A percentile compares a stretch with the other conserved stretches of the same genome.
Evolutionary conservation across 805 yeast genomes (phyloP).

Genomic region (Metschnikowia cubensis): DNA sequence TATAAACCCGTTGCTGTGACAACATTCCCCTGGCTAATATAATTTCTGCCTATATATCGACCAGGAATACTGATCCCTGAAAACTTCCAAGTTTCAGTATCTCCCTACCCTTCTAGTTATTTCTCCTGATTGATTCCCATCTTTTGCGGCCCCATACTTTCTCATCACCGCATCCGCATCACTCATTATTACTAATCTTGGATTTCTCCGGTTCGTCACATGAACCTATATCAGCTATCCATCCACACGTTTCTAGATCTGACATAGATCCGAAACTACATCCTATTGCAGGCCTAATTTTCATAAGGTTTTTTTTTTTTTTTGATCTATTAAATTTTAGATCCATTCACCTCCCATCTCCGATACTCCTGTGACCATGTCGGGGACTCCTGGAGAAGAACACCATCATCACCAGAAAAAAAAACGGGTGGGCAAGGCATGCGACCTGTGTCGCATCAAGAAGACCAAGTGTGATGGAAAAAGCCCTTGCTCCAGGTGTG

Average conservation of each 20-base stretch:
- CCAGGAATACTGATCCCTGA: no score
- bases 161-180: background rate
- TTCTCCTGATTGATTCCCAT: no score
- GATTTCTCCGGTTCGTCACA: background rate
- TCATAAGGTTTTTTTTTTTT: no score
- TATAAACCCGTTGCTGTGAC: background rate
- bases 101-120: no score
- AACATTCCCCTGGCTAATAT: no score
- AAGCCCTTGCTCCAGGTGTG: conserved; percentile 56
- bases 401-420: conserved; percentile 30
- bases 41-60: no score
- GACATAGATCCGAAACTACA: no score
- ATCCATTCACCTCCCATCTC: no score
- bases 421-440: conserved; percentile 60
- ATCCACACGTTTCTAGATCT: background rate
- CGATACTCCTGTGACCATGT: background rate
- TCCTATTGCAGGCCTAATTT: no score
- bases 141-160: no score
- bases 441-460: conserved; percentile 59
- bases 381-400: conserved; percentile 9
- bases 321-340: background rate
- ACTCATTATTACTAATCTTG: background rate
- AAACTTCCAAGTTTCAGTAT: no score
- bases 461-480: conserved; percentile 63
- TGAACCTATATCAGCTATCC: background rate